These are phyloP conservation scores for Striga hermonthica DNA, from an alignment of 305 asterid genomes.

Conservation along the genomic window DNA sequence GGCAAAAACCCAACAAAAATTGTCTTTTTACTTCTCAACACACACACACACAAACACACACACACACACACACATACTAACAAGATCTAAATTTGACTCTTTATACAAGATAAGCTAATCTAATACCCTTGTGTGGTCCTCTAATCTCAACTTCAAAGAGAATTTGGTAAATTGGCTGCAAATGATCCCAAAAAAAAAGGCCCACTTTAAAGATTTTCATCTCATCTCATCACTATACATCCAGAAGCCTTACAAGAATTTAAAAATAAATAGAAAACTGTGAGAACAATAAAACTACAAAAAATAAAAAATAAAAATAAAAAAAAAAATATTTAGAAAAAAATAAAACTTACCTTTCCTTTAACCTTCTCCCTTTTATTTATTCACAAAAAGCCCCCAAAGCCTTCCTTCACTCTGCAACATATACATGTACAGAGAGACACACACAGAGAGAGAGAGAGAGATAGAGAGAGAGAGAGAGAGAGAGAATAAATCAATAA, in stretches of 20 bases:
- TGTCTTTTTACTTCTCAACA: background rate
- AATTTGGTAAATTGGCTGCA: conserved; percentile 11
- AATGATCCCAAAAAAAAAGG: background rate
- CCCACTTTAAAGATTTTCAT: conserved; percentile 22
- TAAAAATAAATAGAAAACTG: conserved; percentile 19
- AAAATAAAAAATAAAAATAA: background rate
- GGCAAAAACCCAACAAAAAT: background rate
- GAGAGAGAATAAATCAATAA: background rate
- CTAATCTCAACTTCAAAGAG: conserved; percentile 18
- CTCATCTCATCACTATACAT: conserved; percentile 27
- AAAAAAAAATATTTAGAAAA: conserved; percentile 3
- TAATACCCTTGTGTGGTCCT: background rate
- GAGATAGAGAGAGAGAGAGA: no score
- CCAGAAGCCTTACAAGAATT: background rate
- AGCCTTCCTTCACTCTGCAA: conserved; percentile 26
- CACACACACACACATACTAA: background rate
- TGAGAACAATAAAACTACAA: background rate
- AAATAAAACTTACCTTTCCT: background rate
- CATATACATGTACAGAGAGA: conserved; percentile 1
- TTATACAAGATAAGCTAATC: conserved; percentile 1
- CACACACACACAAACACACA: no score
- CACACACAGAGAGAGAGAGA: no score
- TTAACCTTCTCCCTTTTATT: conserved; percentile 12
- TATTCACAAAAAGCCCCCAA: conserved; percentile 26
- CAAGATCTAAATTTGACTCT: conserved; percentile 25